These are phyloP conservation scores for Corylus avellana DNA, from an alignment of 306 rosid species.

Conservation along the genomic window DNA sequence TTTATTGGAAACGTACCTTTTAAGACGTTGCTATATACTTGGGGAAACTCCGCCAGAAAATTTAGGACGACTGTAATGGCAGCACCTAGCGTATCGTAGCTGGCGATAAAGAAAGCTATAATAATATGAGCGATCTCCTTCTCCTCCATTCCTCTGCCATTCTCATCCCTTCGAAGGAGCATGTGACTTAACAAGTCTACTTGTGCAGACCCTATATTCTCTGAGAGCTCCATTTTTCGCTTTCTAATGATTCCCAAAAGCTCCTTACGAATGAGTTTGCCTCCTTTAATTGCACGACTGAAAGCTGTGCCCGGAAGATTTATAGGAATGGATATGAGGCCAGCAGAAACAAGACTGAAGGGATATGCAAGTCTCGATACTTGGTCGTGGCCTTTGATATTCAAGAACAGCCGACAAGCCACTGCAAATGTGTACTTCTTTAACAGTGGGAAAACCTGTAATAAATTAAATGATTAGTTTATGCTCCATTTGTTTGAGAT, in stretches of 20 bases:
- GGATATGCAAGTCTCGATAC: too few relatives aligned
- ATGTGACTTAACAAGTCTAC: too few relatives aligned
- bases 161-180: background rate
- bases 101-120: slow-evolving; percentile 11
- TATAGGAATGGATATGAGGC: too few relatives aligned
- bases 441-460: background rate
- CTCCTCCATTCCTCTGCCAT: slow-evolving; percentile 10
- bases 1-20: background rate
- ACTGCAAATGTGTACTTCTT: slow-evolving; percentile 1
- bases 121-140: slow-evolving; percentile 18
- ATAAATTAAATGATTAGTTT: too few relatives aligned
- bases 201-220: too few relatives aligned
- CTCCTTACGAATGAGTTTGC: slow-evolving; percentile 5
- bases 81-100: background rate
- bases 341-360: too few relatives aligned
- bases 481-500: too few relatives aligned
- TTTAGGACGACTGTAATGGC: slow-evolving; percentile 10
- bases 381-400: too few relatives aligned
- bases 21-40: slow-evolving; percentile 11
- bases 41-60: slow-evolving; percentile 21
- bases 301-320: background rate
- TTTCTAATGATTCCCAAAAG: background rate
- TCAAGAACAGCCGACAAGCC: background rate
- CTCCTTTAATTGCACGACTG: background rate
- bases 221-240: too few relatives aligned